Evolutionary conservation across 345 rosid genomes (phyloP).

Genomic region (Corymbia maculata): DNA sequence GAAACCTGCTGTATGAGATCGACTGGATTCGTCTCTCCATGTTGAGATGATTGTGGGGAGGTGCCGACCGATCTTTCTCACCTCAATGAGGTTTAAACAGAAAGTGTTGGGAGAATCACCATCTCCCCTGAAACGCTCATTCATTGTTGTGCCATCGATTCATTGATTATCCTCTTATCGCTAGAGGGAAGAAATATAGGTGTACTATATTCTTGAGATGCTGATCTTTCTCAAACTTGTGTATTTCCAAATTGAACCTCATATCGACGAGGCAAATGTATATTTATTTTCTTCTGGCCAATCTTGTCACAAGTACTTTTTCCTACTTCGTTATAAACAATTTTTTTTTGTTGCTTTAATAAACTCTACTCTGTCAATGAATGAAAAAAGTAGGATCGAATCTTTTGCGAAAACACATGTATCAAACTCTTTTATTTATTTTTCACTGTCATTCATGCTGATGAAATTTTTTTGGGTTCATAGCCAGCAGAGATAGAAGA

Average conservation of each 20-base stretch:
- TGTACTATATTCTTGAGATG: neutral
- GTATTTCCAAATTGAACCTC: neutral
- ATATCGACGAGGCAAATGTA: neutral
- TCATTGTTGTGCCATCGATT: neutral
- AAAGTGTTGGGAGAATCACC: neutral
- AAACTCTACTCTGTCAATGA: neutral
- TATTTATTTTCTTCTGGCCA: neutral
- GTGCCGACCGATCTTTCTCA: neutral
- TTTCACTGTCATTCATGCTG: rapidly evolving
- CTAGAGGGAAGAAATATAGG: neutral
- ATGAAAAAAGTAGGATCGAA: neutral
- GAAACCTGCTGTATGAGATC: neutral
- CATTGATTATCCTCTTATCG: neutral
- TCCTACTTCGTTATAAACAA: neutral
- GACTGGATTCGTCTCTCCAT: neutral
- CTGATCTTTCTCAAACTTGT: neutral
- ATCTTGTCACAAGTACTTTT: neutral
- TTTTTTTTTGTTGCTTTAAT: neutral
- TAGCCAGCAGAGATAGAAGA: neutral
- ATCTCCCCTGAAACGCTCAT: neutral
- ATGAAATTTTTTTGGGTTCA: neutral
- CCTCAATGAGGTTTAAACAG: neutral
- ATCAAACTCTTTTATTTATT: neutral
- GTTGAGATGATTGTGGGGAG: neutral
- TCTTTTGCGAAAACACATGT: neutral